Conservation (phyloP, 257 asterid genomes). For the Datura wrightii region DNA sequence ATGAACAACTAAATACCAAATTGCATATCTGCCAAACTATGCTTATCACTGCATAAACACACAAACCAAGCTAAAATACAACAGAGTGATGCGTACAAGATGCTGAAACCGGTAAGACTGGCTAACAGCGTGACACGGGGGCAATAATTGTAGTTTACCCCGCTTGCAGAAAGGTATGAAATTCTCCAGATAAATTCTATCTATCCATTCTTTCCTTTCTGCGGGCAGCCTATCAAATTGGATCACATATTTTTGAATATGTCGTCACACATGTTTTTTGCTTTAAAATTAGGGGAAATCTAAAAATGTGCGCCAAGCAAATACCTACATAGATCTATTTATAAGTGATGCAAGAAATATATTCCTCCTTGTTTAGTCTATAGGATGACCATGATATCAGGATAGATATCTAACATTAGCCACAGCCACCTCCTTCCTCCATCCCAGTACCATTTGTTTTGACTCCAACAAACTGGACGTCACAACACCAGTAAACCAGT, state of each 20-base stretch:
- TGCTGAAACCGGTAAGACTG: not conserved
- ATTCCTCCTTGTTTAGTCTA: conserved; percentile 2
- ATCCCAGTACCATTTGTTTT: not conserved
- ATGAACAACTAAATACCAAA: not conserved
- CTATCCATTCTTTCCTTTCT: not conserved
- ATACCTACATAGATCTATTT: not conserved
- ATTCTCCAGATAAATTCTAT: not conserved
- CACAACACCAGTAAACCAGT: not conserved
- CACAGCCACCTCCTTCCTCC: not conserved
- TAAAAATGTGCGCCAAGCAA: not conserved
- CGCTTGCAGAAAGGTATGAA: not conserved
- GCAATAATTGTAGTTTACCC: not conserved
- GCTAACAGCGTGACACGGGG: not conserved
- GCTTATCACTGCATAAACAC: not conserved
- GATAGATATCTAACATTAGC: not conserved
- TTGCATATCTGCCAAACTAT: not conserved
- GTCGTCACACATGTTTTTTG: not conserved
- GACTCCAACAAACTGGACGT: not conserved
- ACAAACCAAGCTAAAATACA: not conserved
- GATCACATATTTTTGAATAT: too few relatives aligned
- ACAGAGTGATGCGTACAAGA: not conserved
- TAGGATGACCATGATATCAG: not conserved
- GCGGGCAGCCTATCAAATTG: too few relatives aligned
- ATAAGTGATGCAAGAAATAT: not conserved
- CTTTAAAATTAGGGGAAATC: not conserved